phyloP scores from a whole-genome alignment of 2,329 filamentous ascomycete species.

The Nemania serpens region DNA sequence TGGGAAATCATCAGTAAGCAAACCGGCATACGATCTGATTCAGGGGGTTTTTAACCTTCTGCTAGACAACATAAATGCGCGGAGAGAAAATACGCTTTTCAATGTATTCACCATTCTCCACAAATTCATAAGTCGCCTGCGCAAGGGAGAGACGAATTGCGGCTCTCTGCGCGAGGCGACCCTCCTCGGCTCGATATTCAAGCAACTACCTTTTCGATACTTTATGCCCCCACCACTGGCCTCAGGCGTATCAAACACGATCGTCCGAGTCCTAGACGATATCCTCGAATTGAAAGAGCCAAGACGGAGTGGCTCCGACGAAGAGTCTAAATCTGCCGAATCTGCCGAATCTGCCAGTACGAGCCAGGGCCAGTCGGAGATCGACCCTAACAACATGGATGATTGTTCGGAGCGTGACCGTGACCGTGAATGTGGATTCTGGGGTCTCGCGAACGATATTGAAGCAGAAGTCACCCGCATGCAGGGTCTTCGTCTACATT shows the following conservation, averaged over 20 bases:
- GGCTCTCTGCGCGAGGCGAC: not conserved
- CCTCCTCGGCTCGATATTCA: not conserved
- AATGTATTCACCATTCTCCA: not conserved
- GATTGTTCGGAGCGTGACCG: too few species aligned
- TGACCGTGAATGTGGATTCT: too few species aligned
- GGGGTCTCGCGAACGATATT: too few species aligned
- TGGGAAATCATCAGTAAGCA: not conserved
- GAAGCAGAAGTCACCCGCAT: too few species aligned
- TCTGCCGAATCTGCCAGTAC: too few species aligned
- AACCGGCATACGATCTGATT: not conserved
- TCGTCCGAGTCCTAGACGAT: not conserved
- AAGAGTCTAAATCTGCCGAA: too few species aligned
- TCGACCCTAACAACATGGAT: too few species aligned
- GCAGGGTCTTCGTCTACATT: too few species aligned
- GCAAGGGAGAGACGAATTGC: not conserved
- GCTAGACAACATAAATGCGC: not conserved
- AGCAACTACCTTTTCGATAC: not conserved
- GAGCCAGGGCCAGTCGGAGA: too few species aligned
- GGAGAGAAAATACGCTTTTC: not conserved
- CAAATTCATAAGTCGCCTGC: not conserved
- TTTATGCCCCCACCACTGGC: not conserved
- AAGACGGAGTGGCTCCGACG: not conserved
- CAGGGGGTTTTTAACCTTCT: not conserved
- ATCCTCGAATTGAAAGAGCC: not conserved
- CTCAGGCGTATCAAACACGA: not conserved